Percentiles rank a stretch among this genome's conserved stretches.
These are phyloP conservation scores for Sequoia sempervirens DNA, from an alignment of 75 land plant species.

Conservation along the genomic window DNA sequence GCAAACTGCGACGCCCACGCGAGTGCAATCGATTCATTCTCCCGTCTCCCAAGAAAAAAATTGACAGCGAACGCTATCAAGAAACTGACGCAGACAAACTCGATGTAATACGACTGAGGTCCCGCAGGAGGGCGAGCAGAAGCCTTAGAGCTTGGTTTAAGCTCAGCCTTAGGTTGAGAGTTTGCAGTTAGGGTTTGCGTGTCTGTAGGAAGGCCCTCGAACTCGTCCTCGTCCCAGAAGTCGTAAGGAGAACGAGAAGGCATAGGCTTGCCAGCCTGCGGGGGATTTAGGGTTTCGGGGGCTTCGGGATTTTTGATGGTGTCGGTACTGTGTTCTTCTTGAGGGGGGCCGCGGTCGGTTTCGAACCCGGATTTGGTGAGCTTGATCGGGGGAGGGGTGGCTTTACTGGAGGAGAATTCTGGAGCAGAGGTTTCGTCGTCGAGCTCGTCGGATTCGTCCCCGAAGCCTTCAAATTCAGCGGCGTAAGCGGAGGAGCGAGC, in stretches of 20 bases:
- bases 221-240: constrained; percentile 97
- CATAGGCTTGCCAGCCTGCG: background rate
- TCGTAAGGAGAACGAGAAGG: constrained; percentile 25
- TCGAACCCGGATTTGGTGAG: constrained; percentile 17
- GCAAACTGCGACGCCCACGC: constrained; percentile 83
- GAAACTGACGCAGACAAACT: constrained; percentile 54
- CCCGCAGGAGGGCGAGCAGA: background rate
- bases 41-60: constrained; percentile 64
- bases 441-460: constrained; percentile 20
- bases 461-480: constrained; percentile 31
- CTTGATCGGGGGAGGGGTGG: background rate
- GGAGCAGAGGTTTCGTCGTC: constrained; percentile 12
- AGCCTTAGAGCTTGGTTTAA: background rate
- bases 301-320: background rate
- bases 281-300: constrained; percentile 8
- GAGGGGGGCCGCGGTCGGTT: constrained; percentile 25
- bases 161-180: background rate
- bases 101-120: constrained; percentile 43
- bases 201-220: constrained; percentile 71
- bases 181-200: background rate
- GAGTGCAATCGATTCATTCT: constrained; percentile 80
- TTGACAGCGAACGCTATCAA: constrained; percentile 54
- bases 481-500: constrained; percentile 9
- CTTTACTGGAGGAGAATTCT: background rate
- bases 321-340: background rate